Evolutionary conservation across 176 grass and related monocot genomes (phyloP).

Genomic region (Paspalum notatum): DNA sequence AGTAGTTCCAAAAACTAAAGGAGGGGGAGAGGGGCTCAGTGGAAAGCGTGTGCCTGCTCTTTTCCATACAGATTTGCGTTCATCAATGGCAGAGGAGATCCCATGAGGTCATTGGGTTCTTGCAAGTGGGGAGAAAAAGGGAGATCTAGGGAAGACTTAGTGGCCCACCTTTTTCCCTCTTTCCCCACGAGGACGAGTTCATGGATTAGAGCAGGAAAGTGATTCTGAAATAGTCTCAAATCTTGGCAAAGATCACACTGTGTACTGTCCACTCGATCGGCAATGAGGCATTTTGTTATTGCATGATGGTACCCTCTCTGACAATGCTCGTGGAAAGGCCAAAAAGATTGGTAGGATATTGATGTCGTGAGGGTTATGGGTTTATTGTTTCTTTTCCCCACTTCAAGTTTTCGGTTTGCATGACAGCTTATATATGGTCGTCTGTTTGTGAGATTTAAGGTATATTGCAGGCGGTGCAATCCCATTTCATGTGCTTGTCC

Average conservation of each 20-base stretch:
- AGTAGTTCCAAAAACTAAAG: conserved; percentile 64
- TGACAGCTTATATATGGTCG: background rate
- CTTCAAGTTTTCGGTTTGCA: background rate
- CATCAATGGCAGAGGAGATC: conserved; percentile 54
- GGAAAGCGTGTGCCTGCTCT: conserved; percentile 63
- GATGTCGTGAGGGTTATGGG: conserved; percentile 2
- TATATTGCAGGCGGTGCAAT: background rate
- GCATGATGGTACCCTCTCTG: conserved; percentile 28
- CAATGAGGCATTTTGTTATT: conserved; percentile 47
- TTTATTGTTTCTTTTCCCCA: conserved; percentile 14
- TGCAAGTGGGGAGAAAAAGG: conserved; percentile 50
- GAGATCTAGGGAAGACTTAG: conserved; percentile 51
- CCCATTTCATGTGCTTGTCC: background rate
- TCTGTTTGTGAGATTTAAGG: conserved; percentile 14
- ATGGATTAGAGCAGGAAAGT: conserved; percentile 51
- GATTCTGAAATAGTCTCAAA: conserved; percentile 49
- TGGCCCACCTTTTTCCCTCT: conserved; percentile 43
- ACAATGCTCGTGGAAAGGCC: conserved; percentile 18
- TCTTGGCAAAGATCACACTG: conserved; percentile 55
- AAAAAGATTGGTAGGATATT: conserved; percentile 25
- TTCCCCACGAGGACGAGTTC: conserved; percentile 34
- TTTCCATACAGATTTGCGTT: conserved; percentile 58
- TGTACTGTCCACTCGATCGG: conserved; percentile 57
- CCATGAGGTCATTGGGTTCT: conserved; percentile 48
- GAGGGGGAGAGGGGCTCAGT: conserved; percentile 22